Conservation (phyloP, 345 rosid genomes). For the Arabis hirsuta region DNA sequence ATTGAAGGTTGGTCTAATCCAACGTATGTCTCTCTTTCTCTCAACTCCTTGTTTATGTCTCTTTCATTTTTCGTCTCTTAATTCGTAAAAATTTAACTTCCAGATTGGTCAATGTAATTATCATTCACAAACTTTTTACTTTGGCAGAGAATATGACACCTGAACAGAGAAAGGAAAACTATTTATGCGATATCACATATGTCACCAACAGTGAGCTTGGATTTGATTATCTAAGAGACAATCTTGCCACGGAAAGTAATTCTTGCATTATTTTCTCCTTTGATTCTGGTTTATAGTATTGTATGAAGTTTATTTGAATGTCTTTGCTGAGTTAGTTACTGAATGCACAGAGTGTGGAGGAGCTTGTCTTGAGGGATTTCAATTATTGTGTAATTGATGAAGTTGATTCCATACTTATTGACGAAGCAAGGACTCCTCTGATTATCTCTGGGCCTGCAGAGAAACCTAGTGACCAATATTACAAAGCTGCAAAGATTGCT, state of each 20-base stretch:
- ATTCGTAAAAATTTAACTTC: background rate
- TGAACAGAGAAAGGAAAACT: conserved; percentile 92
- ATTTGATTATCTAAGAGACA: conserved; percentile 92
- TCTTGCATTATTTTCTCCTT: conserved; percentile 52
- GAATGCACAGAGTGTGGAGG: conserved; percentile 78
- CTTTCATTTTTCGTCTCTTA: too few relatives aligned
- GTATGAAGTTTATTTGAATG: background rate
- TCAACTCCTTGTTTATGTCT: conserved; percentile 14
- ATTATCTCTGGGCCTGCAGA: conserved; percentile 96
- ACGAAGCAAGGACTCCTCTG: conserved; percentile 99
- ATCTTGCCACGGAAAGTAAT: conserved; percentile 99
- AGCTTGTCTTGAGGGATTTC: conserved; percentile 92
- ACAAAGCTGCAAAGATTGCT: conserved; percentile 94
- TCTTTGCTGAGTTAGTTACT: conserved; percentile 36
- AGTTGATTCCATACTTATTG: conserved; percentile 97
- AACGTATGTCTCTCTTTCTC: conserved; percentile 69
- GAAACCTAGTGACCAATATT: conserved; percentile 91
- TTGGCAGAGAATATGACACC: conserved; percentile 88
- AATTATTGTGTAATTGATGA: conserved; percentile 93
- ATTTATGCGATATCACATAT: conserved; percentile 88
- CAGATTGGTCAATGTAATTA: background rate
- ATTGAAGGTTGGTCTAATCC: conserved; percentile 98
- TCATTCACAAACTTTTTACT: conserved; percentile 22
- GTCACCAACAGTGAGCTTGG: conserved; percentile 98
- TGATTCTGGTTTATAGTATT: conserved; percentile 14